Conservation (phyloP, 805 yeast species). For the Yamadazyma tumulicola region DNA sequence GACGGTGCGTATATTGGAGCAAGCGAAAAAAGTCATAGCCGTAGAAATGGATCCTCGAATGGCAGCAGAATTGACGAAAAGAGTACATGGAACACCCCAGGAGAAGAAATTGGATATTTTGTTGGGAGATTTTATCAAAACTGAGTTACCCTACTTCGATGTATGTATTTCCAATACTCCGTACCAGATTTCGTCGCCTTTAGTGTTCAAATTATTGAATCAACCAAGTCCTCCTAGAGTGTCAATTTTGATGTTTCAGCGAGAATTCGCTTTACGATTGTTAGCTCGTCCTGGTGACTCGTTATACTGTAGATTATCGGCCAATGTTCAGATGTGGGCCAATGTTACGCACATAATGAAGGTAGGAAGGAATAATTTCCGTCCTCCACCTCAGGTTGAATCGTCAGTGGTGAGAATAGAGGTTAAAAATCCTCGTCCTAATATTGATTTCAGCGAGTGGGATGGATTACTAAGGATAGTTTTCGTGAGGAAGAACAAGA, state of each 20-base stretch:
- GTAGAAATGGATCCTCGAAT: constrained; percentile 99
- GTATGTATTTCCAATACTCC: constrained; percentile 97
- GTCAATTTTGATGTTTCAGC: constrained; percentile 93
- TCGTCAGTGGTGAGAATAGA: constrained; percentile 94
- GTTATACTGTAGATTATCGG: constrained; percentile 87
- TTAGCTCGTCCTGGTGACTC: constrained; percentile 97
- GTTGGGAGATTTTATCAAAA: constrained; percentile 93
- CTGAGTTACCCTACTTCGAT: constrained; percentile 92
- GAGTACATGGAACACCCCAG: constrained; percentile 95
- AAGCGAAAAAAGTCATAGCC: constrained; percentile 91
- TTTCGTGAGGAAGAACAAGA: constrained; percentile 90
- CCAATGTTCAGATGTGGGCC: constrained; percentile 99
- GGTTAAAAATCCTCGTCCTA: constrained; percentile 90
- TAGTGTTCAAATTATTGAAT: constrained; percentile 86
- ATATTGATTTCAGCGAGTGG: constrained; percentile 92
- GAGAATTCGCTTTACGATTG: constrained; percentile 92
- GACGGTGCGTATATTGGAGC: constrained; percentile 87
- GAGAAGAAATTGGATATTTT: constrained; percentile 88
- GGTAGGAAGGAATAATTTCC: constrained; percentile 92
- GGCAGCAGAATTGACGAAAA: constrained; percentile 97
- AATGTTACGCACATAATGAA: constrained; percentile 97
- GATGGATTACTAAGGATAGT: constrained; percentile 90
- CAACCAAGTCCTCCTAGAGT: constrained; percentile 94
- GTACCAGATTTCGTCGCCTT: constrained; percentile 94
- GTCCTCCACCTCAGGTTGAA: constrained; percentile 98